Evolutionary conservation across 306 rosid genomes (phyloP).

Genomic region (Mucuna pruriens): DNA sequence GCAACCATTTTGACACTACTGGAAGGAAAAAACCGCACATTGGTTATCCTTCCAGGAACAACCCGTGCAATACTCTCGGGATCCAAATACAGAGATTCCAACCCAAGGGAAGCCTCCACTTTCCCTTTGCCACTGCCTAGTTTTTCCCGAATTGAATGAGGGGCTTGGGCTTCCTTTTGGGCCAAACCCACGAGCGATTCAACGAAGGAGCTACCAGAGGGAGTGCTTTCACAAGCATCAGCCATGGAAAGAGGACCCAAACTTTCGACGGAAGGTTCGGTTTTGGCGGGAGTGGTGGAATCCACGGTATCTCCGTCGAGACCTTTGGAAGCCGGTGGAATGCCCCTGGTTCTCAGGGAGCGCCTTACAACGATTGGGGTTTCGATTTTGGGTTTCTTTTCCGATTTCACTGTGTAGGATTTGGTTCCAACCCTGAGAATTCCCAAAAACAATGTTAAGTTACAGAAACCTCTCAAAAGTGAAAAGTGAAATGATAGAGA

Average conservation of each 20-base stretch:
- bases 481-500: not conserved
- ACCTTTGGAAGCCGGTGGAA: conserved; percentile 60
- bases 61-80: conserved; percentile 63
- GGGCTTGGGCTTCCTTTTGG: conserved; percentile 35
- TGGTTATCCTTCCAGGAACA: conserved; percentile 67
- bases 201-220: conserved; percentile 45
- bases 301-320: conserved; percentile 8
- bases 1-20: conserved; percentile 56
- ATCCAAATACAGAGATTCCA: no score
- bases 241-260: conserved; percentile 59
- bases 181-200: conserved; percentile 50
- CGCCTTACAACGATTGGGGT: conserved; percentile 70
- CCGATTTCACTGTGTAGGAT: conserved; percentile 45
- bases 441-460: not conserved
- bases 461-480: no score
- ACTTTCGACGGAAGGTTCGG: not conserved
- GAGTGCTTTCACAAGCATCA: conserved; percentile 52
- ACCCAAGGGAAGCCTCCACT: no score
- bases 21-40: conserved; percentile 65
- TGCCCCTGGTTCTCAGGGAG: conserved; percentile 70
- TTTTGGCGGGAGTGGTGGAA: not conserved
- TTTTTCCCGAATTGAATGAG: not conserved
- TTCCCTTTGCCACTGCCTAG: no score
- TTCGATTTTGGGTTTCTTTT: conserved; percentile 60
- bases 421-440: conserved; percentile 57